phyloP scores from a whole-genome alignment of 2,329 filamentous ascomycete genomes.

The Penicillium decumbens region DNA sequence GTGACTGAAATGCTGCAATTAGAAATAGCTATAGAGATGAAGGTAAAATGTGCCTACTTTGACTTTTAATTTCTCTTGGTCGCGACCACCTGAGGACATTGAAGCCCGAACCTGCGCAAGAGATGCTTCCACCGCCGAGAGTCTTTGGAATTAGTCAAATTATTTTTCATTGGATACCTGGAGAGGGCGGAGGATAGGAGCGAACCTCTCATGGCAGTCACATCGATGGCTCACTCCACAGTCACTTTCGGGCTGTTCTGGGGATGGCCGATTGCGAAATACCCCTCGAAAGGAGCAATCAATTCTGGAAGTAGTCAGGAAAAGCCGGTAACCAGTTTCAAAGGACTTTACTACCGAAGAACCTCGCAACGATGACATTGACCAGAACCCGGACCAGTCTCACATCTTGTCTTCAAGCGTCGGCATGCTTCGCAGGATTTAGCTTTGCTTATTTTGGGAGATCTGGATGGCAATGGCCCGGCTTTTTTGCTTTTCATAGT shows the following conservation, averaged over 20 bases:
- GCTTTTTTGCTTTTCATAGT: not conserved
- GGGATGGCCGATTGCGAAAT: not conserved
- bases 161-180: not conserved
- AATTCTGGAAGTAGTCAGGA: not conserved
- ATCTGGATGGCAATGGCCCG: not conserved
- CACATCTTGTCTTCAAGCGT: slow-evolving; percentile 20
- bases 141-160: not conserved
- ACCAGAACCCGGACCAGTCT: slow-evolving; percentile 5
- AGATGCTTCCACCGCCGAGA: slow-evolving; percentile 5
- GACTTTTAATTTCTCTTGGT: not conserved
- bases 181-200: not conserved
- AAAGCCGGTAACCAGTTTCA: not conserved
- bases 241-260: not conserved
- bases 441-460: slow-evolving; percentile 6
- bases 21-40: not conserved
- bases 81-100: not conserved
- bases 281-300: slow-evolving; percentile 7
- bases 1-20: not conserved
- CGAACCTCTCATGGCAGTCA: slow-evolving; percentile 7
- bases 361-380: slow-evolving; percentile 16
- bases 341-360: slow-evolving; percentile 2
- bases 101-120: slow-evolving; percentile 7
- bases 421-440: slow-evolving; percentile 18
- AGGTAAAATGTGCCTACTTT: not conserved
- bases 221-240: not conserved